Evolutionary conservation across 352 stramenopile species (phyloP), one percentile per base, ranked within the genome.

Genomic region (Pythium scleroteichum): DNA sequence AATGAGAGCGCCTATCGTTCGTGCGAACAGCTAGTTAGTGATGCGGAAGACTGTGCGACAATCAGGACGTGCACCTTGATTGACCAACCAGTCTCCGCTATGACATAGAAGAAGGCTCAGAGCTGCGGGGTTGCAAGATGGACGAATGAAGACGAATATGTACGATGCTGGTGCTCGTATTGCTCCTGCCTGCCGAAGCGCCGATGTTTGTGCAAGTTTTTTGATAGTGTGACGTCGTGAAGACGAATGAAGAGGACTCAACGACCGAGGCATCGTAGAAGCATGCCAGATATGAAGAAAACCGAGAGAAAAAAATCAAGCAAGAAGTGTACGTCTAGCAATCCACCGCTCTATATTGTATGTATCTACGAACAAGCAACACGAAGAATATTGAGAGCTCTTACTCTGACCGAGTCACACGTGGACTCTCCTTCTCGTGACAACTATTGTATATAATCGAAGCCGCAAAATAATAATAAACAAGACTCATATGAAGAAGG

Each of bases 361-460:
- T 64, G 57, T 64, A 64, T 64, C 49, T 64, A 64, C 57, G 57
- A 64, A 42, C 29, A 56, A 63, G 33, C 39, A 32, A 56, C 19
- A 12, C 26, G 35, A 53, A 26, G 27, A 35, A n/a, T 16, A 48
- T 32, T 17, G 39, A 51, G 23, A 51, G 32, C 16, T 19, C 23
- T 2, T 19, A 19, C 12, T 14, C n/a, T 7, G 13, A 32, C 29
- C 29, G 10, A 35, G 29, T 41, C 27, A 14, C 29, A 26, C 20
- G 23, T 38, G 20, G 13, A 27, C 22, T 39, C 22, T 23, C 1
- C 22, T 26, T 22, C 16, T 27, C 5, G 40, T n/a, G 26, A 35
- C 19, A 14, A 53, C 5, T 12, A 39, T 66, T 69, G 53, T 66
- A 72, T 29, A 17, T 23, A 45, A 40, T 23, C 39, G 26, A 51